A percentile compares a stretch with the other conserved stretches of the same genome.
These are phyloP conservation scores for Capronia epimyces DNA, from an alignment of 2,329 filamentous ascomycete genomes.

Conservation along the genomic window DNA sequence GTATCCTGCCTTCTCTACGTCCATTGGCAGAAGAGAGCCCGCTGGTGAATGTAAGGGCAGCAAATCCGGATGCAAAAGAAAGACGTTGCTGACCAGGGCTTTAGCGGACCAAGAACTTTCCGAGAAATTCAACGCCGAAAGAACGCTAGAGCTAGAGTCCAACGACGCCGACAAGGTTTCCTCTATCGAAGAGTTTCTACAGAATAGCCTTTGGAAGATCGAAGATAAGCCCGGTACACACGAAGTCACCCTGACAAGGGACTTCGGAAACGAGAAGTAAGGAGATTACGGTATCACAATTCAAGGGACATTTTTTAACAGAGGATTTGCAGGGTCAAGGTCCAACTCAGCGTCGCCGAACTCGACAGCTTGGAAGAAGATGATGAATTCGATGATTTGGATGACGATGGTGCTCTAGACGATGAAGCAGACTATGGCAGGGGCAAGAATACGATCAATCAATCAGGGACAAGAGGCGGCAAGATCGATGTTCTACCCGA, in stretches of 20 bases:
- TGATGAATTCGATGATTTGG: conserved; percentile 51
- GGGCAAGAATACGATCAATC: conserved; percentile 52
- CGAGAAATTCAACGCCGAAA: conserved; percentile 78
- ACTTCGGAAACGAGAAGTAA: conserved; percentile 82
- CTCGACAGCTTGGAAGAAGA: conserved; percentile 62
- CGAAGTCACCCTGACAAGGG: conserved; percentile 77
- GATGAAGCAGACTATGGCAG: conserved; percentile 55
- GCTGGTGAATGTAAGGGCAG: conserved; percentile 43
- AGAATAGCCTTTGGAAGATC: conserved; percentile 75
- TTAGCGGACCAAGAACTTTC: conserved; percentile 71
- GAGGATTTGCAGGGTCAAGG: conserved; percentile 56
- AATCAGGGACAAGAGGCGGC: conserved; percentile 46
- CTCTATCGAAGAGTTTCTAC: conserved; percentile 77
- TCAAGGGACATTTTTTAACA: conserved; percentile 13
- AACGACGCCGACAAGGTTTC: conserved; percentile 67
- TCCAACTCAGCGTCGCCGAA: conserved; percentile 80
- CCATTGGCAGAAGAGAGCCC: conserved; percentile 38
- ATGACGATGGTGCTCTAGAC: conserved; percentile 47
- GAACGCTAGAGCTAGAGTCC: conserved; percentile 77
- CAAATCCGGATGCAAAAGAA: not conserved
- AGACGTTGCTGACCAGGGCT: conserved; percentile 17
- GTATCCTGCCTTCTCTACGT: conserved; percentile 46
- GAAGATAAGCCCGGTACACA: conserved; percentile 78
- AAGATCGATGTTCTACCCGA: conserved; percentile 54
- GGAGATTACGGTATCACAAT: conserved; percentile 30